These are phyloP conservation scores for Karstenula rhodostoma DNA, from an alignment of 2,329 filamentous ascomycete genomes.

Conservation along the genomic window DNA sequence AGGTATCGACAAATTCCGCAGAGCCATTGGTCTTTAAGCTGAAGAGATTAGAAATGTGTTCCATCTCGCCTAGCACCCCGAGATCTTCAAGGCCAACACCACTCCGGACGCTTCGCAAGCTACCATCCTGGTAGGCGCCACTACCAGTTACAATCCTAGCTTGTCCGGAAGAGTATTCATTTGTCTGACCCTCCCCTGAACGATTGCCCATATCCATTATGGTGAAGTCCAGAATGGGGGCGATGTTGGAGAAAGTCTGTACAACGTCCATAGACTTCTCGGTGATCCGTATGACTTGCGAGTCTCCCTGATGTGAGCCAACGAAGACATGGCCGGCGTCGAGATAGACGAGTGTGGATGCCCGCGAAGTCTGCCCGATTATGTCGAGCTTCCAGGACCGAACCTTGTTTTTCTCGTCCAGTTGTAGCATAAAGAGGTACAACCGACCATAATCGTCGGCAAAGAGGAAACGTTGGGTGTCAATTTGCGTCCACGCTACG, in stretches of 20 bases:
- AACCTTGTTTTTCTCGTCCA: constrained; percentile 71
- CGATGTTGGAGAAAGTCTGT: constrained; percentile 84
- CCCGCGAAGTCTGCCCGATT: constrained; percentile 75
- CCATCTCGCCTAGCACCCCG: constrained; percentile 81
- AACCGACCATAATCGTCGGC: constrained; percentile 90
- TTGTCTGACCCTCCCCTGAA: constrained; percentile 78
- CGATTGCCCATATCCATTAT: constrained; percentile 96
- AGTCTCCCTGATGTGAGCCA: constrained; percentile 92
- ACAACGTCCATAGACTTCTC: constrained; percentile 71
- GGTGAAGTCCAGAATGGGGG: constrained; percentile 90
- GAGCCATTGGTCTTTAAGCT: constrained; percentile 65
- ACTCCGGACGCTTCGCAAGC: constrained; percentile 86
- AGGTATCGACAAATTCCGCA: constrained; percentile 67
- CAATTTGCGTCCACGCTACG: constrained; percentile 87
- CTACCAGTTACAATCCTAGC: constrained; percentile 92
- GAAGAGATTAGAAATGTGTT: constrained; percentile 77
- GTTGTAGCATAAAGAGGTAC: constrained; percentile 81
- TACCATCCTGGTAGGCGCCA: constrained; percentile 88
- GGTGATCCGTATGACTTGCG: constrained; percentile 76
- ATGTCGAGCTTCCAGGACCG: constrained; percentile 74
- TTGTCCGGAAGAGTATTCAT: constrained; percentile 94
- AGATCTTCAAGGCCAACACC: constrained; percentile 91
- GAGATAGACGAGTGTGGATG: constrained; percentile 81
- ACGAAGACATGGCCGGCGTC: constrained; percentile 79
- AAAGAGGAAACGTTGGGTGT: constrained; percentile 83